Conservation (phyloP, 2,329 filamentous ascomycete species). For the Didymella segeticola region DNA sequence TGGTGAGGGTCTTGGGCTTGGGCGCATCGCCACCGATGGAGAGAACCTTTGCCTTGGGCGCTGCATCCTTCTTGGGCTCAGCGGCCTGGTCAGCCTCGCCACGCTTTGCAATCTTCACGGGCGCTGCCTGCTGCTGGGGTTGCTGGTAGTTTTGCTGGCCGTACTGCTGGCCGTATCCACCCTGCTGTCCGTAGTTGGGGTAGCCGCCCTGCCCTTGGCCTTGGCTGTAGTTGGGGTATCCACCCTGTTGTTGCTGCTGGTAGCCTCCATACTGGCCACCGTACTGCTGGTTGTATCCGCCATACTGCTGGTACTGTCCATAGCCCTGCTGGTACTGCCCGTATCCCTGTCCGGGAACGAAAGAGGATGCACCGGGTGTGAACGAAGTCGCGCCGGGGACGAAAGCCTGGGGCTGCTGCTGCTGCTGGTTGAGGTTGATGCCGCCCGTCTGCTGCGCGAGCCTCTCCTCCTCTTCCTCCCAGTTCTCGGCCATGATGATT, state of each 20-base stretch:
- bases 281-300: constrained; percentile 59
- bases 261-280: constrained; percentile 61
- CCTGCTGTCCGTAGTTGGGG: constrained; percentile 30
- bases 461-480: constrained; percentile 89
- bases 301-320: constrained; percentile 49
- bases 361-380: constrained; percentile 72
- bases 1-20: constrained; percentile 67
- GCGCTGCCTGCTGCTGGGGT: constrained; percentile 57
- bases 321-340: constrained; percentile 50
- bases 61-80: constrained; percentile 51
- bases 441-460: constrained; percentile 70
- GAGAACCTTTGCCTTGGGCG: constrained; percentile 67
- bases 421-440: constrained; percentile 37
- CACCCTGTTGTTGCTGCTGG: constrained; percentile 26
- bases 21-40: constrained; percentile 66
- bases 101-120: constrained; percentile 68
- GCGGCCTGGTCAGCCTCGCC: constrained; percentile 58
- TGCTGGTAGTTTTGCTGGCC: constrained; percentile 53
- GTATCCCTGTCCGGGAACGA: constrained; percentile 75
- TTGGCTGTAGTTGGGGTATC: constrained; percentile 22
- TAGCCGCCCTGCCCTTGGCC: constrained; percentile 29
- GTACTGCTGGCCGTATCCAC: constrained; percentile 39
- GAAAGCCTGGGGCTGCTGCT: constrained; percentile 55
- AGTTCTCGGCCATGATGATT: constrained; percentile 79
- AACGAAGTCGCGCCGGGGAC: constrained; percentile 73